A percentile compares a stretch with the other conserved stretches of the same genome.
Conservation (phyloP, 306 rosid genomes). For the Begonia fuchsioides region DNA sequence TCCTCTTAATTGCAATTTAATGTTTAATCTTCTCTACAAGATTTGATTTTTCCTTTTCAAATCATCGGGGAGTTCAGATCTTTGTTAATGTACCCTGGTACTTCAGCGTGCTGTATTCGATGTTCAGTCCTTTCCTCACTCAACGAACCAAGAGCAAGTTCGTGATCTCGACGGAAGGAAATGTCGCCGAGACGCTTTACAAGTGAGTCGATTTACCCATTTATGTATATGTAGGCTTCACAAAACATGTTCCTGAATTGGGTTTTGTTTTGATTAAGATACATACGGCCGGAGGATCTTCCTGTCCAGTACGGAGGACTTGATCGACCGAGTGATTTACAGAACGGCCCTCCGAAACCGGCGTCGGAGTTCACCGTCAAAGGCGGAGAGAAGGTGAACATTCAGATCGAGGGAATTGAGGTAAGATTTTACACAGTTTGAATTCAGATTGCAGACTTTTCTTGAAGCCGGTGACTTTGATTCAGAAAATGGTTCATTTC, state of each 20-base stretch:
- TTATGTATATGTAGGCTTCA: not conserved
- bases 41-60: constrained; percentile 1
- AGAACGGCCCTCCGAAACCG: constrained; percentile 74
- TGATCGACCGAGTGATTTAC: constrained; percentile 45
- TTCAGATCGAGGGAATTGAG: constrained; percentile 98
- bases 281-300: constrained; percentile 78
- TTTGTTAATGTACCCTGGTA: constrained; percentile 98
- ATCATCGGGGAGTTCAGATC: no score
- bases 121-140: constrained; percentile 88
- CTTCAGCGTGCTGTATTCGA: constrained; percentile 78
- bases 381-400: constrained; percentile 96
- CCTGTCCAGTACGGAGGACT: constrained; percentile 96
- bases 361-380: constrained; percentile 87
- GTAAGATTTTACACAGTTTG: no score
- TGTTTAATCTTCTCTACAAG: not conserved
- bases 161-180: constrained; percentile 89
- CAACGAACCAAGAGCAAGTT: constrained; percentile 96
- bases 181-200: constrained; percentile 82
- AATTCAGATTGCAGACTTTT: no score
- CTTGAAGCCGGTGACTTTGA: no score
- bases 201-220: constrained; percentile 31
- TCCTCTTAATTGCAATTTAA: no score
- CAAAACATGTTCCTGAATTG: constrained; percentile 3
- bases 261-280: constrained; percentile 31
- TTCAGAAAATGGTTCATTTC: not conserved